A percentile compares a stretch with the other conserved stretches of the same genome.
Evolutionary conservation across 345 rosid genomes (phyloP).

Genomic region (Arabidopsis arenosa): DNA sequence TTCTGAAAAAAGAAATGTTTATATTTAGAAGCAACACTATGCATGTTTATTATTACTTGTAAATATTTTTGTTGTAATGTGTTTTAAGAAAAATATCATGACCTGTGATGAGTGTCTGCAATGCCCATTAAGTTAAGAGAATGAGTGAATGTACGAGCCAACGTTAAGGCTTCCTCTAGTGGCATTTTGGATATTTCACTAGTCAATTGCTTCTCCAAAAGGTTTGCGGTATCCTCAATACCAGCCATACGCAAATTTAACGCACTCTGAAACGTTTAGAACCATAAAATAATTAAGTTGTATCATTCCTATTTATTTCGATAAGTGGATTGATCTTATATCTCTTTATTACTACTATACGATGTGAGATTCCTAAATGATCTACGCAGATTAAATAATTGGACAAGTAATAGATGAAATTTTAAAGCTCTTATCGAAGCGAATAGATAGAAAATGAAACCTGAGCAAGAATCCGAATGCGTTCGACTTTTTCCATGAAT

Average conservation of each 20-base stretch:
- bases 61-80: background rate
- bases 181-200: constrained; percentile 81
- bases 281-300: background rate
- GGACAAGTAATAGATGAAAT: background rate
- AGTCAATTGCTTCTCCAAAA: constrained; percentile 85
- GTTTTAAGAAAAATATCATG: background rate
- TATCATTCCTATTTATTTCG: background rate
- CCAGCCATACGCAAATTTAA: constrained; percentile 85
- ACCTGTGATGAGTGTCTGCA: constrained; percentile 98
- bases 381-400: background rate
- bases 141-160: constrained; percentile 95
- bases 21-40: background rate
- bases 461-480: constrained; percentile 83
- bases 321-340: background rate
- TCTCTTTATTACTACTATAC: background rate
- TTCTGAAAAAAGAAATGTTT: constrained; percentile 51
- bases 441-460: constrained; percentile 37
- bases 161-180: constrained; percentile 80
- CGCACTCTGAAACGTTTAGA: constrained; percentile 64
- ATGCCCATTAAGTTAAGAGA: constrained; percentile 92
- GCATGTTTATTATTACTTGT: background rate
- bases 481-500: constrained; percentile 78
- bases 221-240: constrained; percentile 82
- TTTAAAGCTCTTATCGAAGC: background rate
- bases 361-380: background rate